Percentiles rank a stretch among this genome's conserved stretches.
Conservation (phyloP, 148 eudicot genomes). For the Cornus suecica region DNA sequence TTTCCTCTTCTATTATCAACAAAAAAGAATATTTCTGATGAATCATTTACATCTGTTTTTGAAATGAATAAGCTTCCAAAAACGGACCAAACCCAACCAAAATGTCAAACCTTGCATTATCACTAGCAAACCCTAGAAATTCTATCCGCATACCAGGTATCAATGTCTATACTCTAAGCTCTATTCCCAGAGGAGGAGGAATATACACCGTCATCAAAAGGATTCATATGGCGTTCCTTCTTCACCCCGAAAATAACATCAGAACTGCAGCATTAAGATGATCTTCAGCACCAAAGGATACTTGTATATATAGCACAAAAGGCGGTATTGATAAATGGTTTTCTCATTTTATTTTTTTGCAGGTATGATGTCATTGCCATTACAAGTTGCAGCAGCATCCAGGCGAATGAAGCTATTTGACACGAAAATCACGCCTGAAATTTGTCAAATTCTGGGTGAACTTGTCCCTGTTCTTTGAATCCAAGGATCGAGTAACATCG, state of each 20-base stretch:
- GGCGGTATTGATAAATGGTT: slow-evolving; percentile 2
- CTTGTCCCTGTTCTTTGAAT: slow-evolving; percentile 80
- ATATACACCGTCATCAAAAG: neutral
- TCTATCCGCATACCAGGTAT: neutral
- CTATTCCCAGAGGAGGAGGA: neutral
- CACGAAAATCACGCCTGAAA: slow-evolving; percentile 71
- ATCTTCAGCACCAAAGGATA: neutral
- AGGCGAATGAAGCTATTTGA: slow-evolving; percentile 31
- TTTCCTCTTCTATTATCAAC: slow-evolving; percentile 18
- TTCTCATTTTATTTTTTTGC: neutral
- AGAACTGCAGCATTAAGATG: slow-evolving; percentile 4
- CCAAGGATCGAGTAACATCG: slow-evolving; percentile 66
- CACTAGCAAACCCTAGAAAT: slow-evolving; percentile 7
- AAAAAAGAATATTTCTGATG: slow-evolving; percentile 16
- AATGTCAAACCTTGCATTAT: slow-evolving; percentile 16
- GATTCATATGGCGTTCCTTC: neutral
- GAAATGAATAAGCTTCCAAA: slow-evolving; percentile 7
- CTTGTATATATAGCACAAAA: neutral
- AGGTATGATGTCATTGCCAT: neutral
- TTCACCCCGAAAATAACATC: slow-evolving; percentile 10
- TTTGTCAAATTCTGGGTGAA: slow-evolving; percentile 73
- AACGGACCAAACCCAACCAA: neutral
- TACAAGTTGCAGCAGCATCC: neutral
- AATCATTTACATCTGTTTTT: neutral
- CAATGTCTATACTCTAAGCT: neutral